phyloP scores from a whole-genome alignment of 306 rosid genomes.

The Purshia tridentata region DNA sequence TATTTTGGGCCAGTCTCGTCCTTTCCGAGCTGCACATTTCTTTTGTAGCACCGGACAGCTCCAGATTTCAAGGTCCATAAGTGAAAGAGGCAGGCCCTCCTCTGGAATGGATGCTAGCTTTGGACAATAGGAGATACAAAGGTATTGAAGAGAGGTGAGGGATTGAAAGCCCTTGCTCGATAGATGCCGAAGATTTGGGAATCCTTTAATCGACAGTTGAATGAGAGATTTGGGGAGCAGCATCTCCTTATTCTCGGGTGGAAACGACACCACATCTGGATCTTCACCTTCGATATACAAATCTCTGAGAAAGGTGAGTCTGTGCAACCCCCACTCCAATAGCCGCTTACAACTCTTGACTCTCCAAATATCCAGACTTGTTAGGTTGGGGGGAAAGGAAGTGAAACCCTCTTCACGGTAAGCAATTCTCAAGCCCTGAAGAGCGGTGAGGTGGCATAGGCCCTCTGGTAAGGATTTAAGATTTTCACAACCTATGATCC shows the following conservation, averaged over 20 bases:
- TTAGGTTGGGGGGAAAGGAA: slow-evolving; percentile 19
- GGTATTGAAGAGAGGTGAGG: slow-evolving; percentile 28
- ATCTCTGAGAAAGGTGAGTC: slow-evolving; percentile 14
- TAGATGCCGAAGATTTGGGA: slow-evolving; percentile 16
- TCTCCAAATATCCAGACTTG: neutral
- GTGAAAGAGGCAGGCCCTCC: slow-evolving; percentile 28
- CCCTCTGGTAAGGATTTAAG: slow-evolving; percentile 6
- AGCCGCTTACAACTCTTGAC: slow-evolving; percentile 1
- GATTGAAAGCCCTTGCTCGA: slow-evolving; percentile 14
- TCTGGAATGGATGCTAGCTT: slow-evolving; percentile 13
- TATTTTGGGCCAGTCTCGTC: slow-evolving; percentile 25
- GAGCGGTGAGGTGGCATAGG: slow-evolving; percentile 18
- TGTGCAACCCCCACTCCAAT: slow-evolving; percentile 16
- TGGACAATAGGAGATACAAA: slow-evolving; percentile 24
- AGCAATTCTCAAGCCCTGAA: neutral
- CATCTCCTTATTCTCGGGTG: neutral
- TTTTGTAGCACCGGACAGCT: slow-evolving; percentile 15
- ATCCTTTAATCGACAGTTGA: neutral
- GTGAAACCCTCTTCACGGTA: slow-evolving; percentile 5
- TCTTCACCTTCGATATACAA: neutral
- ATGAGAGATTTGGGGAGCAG: slow-evolving; percentile 23
- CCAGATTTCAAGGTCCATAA: neutral
- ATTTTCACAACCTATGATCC: neutral
- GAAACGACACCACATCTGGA: slow-evolving; percentile 8
- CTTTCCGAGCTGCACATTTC: slow-evolving; percentile 1